phyloP scores from a whole-genome alignment of 225 moss, liverwort and hornwort genomes.

The Pseudoscleropodium purum region DNA sequence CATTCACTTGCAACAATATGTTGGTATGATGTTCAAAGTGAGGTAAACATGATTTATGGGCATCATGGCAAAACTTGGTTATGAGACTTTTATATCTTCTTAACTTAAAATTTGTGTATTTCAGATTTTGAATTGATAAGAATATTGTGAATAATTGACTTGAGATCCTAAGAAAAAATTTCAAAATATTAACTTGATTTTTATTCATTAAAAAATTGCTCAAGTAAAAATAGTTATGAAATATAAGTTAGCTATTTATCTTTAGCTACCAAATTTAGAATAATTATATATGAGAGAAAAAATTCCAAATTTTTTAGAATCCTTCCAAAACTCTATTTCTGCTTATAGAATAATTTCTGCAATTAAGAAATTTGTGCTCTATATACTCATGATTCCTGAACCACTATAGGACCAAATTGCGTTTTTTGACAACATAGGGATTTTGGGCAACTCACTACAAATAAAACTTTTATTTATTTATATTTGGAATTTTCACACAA shows the following conservation, averaged over 20 bases:
- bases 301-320: too few species aligned
- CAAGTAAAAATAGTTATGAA: background rate
- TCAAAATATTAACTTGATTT: accelerated
- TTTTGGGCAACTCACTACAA: too few species aligned
- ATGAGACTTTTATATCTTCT: background rate
- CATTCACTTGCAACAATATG: background rate
- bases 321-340: too few species aligned
- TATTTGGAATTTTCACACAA: too few species aligned
- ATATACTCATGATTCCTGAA: too few species aligned
- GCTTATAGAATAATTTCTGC: too few species aligned
- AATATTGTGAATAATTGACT: background rate
- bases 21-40: background rate
- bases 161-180: background rate
- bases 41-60: background rate
- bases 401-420: too few species aligned
- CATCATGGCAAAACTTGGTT: background rate
- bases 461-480: too few species aligned
- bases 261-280: too few species aligned
- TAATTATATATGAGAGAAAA: background rate
- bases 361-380: too few species aligned
- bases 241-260: too few species aligned
- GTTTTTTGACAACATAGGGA: too few species aligned
- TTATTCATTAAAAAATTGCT: background rate
- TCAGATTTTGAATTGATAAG: background rate
- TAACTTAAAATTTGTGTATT: background rate